A percentile compares a stretch with the other conserved stretches of the same genome.
Conservation (phyloP, 2,329 filamentous ascomycete genomes). For the Aspergillus felis region DNA sequence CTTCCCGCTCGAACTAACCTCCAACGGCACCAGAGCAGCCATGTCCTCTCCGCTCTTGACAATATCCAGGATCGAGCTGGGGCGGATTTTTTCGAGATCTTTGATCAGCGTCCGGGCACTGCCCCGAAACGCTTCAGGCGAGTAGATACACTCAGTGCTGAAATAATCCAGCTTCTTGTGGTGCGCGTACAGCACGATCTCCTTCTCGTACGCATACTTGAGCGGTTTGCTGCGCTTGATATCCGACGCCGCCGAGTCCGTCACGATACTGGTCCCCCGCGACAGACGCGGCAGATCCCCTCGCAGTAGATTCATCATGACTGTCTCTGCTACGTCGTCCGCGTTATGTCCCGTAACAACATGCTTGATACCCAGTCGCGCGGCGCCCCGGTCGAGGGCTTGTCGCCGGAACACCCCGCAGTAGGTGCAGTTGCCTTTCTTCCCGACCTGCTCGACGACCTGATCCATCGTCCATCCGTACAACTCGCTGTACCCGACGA, state of each 20-base stretch:
- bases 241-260: conserved; percentile 69
- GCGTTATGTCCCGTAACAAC: conserved; percentile 98
- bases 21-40: conserved; percentile 73
- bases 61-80: conserved; percentile 91
- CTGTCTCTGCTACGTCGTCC: conserved; percentile 94
- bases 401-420: conserved; percentile 95
- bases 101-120: conserved; percentile 91
- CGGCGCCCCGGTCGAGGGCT: conserved; percentile 87
- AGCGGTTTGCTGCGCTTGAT: conserved; percentile 95
- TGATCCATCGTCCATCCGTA: conserved; percentile 99
- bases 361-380: conserved; percentile 80
- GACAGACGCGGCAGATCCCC: conserved; percentile 85
- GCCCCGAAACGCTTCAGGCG: conserved; percentile 91
- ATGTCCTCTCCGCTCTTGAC: conserved; percentile 95
- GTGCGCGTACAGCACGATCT: conserved; percentile 96
- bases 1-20: conserved; percentile 36
- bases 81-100: conserved; percentile 85
- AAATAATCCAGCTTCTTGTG: conserved; percentile 98
- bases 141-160: conserved; percentile 97
- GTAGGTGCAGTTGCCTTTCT: conserved; percentile 98
- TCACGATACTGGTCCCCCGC: conserved; percentile 86
- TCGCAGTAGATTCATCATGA: conserved; percentile 92
- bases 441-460: conserved; percentile 91
- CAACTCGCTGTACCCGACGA: conserved; percentile 87
- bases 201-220: conserved; percentile 98